Evolutionary conservation across 352 stramenopile genomes (phyloP), one percentile per base, ranked within the genome.

Genomic region (Blastocystis sp.): DNA sequence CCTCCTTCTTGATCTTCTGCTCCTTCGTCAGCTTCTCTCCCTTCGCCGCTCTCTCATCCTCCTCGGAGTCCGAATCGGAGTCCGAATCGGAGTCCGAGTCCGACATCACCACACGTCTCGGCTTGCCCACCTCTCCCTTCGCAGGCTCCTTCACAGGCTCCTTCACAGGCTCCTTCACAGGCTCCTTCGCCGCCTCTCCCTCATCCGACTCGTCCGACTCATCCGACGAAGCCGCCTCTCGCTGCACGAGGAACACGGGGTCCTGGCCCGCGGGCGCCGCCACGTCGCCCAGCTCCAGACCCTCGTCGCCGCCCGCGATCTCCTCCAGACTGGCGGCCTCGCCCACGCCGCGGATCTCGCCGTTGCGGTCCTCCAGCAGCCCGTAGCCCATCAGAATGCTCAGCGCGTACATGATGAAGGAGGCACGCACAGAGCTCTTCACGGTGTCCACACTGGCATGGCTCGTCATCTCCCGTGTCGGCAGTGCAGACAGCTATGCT

Each of bases 291-390:
- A 69, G 34, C 11, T 67, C 74, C 38, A 59, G 74, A 41, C 43
- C 48, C 56, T 69, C 66, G 17, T 53, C 17, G 11, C 2, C 28
- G 19, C 69, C n/a, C 66, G 21, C 66, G 41, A 40, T 45, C 41
- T 40, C 38, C n/a, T 52, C 38, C 34, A 76, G 5, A 23, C 53
- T 56, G 28, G 41, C 52, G 28, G 41, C 52, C 28, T 59, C 21
- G 19, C 9, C 66, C n/a, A 7, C 38, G 34, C 66, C 41, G n/a
- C 23, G 21, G 1, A 17, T 5, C 41, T 21, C 41, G 34, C 66
- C 41, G 48, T 76, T 76, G n/a, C 66, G 66, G 23, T 84, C 17
- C 38, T 84, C 74, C 60, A 84, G 40, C 40, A 84, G 53, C 11
- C 48, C 34, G 21, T 67, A 43, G 5, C 52, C 17, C 28, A 70